Evolutionary conservation across 164 flowering plant genomes (phyloP).

Genomic region (Vitis amurensis): DNA sequence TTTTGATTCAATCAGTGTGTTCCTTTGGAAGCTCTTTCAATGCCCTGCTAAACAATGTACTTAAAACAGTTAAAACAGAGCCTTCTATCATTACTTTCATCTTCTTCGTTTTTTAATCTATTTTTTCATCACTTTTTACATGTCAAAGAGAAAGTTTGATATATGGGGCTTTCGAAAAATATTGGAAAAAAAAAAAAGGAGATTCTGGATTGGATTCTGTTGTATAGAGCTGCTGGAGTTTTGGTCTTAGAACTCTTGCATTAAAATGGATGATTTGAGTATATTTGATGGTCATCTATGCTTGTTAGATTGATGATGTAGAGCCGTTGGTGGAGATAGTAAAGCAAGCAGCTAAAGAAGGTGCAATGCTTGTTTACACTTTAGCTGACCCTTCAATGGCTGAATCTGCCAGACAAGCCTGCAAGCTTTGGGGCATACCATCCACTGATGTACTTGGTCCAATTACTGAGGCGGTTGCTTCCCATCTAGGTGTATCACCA

Average conservation of each 20-base stretch:
- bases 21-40: too few relatives aligned
- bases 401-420: constrained; percentile 70
- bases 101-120: too few relatives aligned
- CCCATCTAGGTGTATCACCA: constrained; percentile 82
- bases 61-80: too few relatives aligned
- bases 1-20: too few relatives aligned
- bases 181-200: too few relatives aligned
- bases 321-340: constrained; percentile 70
- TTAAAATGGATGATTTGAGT: too few relatives aligned
- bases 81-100: too few relatives aligned
- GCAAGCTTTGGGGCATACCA: constrained; percentile 72
- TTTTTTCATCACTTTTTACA: too few relatives aligned
- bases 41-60: too few relatives aligned
- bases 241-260: not conserved
- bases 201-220: too few relatives aligned
- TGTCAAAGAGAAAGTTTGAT: too few relatives aligned
- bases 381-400: constrained; percentile 88
- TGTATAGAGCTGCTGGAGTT: not conserved
- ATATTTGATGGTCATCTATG: not conserved
- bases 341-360: constrained; percentile 88
- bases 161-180: too few relatives aligned
- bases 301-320: constrained; percentile 63
- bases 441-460: constrained; percentile 77
- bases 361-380: constrained; percentile 80
- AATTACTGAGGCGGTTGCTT: constrained; percentile 73